phyloP scores from a whole-genome alignment of 1,284 basidiomycete species.

The Microbotryum violaceum region DNA sequence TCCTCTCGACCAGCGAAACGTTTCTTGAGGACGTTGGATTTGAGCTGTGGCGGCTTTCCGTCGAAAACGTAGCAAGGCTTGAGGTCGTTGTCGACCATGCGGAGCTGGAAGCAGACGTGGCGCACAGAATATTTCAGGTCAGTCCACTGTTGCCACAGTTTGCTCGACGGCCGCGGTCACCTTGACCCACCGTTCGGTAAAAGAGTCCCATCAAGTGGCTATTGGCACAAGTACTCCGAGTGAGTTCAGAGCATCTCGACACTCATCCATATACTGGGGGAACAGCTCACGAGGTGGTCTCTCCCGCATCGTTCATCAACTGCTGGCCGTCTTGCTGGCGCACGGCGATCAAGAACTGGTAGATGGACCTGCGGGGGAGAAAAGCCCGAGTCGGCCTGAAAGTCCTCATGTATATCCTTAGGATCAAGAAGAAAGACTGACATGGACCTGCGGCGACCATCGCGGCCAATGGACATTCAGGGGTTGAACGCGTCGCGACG shows the following conservation, averaged over 20 bases:
- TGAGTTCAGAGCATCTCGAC: not conserved
- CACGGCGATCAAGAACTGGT: conserved; percentile 95
- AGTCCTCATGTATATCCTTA: no score
- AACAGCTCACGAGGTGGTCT: conserved; percentile 66
- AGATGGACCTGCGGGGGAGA: conserved; percentile 37
- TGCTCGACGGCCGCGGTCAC: no score
- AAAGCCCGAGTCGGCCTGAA: no score
- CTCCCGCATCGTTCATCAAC: conserved; percentile 91
- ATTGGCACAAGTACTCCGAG: not conserved
- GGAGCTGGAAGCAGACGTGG: conserved; percentile 53
- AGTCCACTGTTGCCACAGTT: no score
- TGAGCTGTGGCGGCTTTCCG: conserved; percentile 94
- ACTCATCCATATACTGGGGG: no score
- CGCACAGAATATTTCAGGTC: not conserved
- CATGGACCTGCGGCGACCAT: no score
- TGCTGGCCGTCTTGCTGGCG: conserved; percentile 90
- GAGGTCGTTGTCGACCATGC: conserved; percentile 98
- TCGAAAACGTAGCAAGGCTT: conserved; percentile 99
- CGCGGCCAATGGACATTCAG: no score
- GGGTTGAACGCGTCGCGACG: no score
- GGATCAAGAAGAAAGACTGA: not conserved
- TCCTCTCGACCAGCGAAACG: conserved; percentile 85
- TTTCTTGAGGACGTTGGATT: conserved; percentile 90
- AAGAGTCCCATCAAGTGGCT: conserved; percentile 82
- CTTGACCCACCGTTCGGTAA: conserved; percentile 52